phyloP scores from a whole-genome alignment of 768 basidiomycete species.

The Paxillus rubicundulus region DNA sequence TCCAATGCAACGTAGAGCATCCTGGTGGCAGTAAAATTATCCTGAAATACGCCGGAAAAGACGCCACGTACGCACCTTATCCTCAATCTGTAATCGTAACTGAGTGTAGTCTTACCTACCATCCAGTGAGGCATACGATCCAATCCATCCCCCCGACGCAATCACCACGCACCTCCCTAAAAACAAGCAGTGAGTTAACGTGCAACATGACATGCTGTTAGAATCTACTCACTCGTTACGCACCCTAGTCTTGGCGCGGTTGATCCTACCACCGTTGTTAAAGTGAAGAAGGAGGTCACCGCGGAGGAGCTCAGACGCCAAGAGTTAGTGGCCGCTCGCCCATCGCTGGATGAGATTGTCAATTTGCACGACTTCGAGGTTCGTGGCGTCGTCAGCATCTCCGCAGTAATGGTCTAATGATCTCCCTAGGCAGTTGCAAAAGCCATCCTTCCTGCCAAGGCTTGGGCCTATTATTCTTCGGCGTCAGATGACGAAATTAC shows the following conservation, averaged over 20 bases:
- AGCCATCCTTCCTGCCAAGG: slow-evolving; percentile 73
- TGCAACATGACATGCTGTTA: not conserved
- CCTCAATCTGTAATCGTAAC: slow-evolving; percentile 3
- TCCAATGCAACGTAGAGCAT: slow-evolving; percentile 19
- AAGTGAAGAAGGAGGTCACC: slow-evolving; percentile 59
- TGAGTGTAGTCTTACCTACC: not conserved
- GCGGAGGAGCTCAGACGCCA: slow-evolving; percentile 68
- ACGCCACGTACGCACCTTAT: slow-evolving; percentile 60
- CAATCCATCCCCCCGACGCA: slow-evolving; percentile 79
- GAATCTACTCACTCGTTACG: not conserved
- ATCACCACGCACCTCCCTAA: slow-evolving; percentile 68
- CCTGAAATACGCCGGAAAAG: slow-evolving; percentile 83
- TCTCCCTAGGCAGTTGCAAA: slow-evolving; percentile 68
- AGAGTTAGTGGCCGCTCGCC: slow-evolving; percentile 55
- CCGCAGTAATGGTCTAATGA: not conserved
- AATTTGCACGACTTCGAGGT: slow-evolving; percentile 93
- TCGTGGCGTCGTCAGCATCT: slow-evolving; percentile 12
- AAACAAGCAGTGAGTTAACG: slow-evolving; percentile 64
- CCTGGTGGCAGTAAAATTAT: slow-evolving; percentile 76
- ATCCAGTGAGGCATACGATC: slow-evolving; percentile 67
- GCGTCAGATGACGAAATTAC: slow-evolving; percentile 92
- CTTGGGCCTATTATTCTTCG: slow-evolving; percentile 91
- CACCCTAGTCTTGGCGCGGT: slow-evolving; percentile 57
- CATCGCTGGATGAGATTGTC: slow-evolving; percentile 71
- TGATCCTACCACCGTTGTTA: slow-evolving; percentile 61